Conservation (phyloP, 2,329 filamentous ascomycete genomes). For the Apiospora marii region DNA sequence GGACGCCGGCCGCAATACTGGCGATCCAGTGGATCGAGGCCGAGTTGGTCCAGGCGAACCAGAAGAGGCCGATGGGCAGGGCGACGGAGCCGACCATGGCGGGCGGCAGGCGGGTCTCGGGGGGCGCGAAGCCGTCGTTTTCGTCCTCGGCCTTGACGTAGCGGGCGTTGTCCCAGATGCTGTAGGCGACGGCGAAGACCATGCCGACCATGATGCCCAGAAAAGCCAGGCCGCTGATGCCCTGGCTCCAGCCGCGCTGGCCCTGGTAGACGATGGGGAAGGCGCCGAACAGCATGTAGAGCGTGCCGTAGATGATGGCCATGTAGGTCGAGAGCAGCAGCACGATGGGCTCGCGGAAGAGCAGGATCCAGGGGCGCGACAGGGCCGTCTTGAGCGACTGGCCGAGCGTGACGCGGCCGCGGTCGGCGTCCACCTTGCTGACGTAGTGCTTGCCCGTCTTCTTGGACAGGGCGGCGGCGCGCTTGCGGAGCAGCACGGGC, state of each 20-base stretch:
- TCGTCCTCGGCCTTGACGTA: slow-evolving; percentile 53
- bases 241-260: slow-evolving; percentile 62
- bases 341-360: slow-evolving; percentile 75
- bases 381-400: slow-evolving; percentile 63
- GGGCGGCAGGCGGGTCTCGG: slow-evolving; percentile 68
- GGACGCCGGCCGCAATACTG: slow-evolving; percentile 37
- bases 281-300: slow-evolving; percentile 65
- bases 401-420: slow-evolving; percentile 47
- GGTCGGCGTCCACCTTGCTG: slow-evolving; percentile 52
- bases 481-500: slow-evolving; percentile 59
- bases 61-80: slow-evolving; percentile 69
- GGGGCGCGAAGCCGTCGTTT: slow-evolving; percentile 62
- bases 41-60: slow-evolving; percentile 70
- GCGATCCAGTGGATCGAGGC: slow-evolving; percentile 59
- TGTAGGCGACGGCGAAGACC: slow-evolving; percentile 61
- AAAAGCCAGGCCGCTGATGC: slow-evolving; percentile 69
- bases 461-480: slow-evolving; percentile 57
- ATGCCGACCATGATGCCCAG: slow-evolving; percentile 72
- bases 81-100: slow-evolving; percentile 66
- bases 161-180: slow-evolving; percentile 59
- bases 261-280: slow-evolving; percentile 70
- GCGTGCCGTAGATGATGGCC: slow-evolving; percentile 62
- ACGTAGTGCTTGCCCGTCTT: slow-evolving; percentile 62
- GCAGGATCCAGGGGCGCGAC: slow-evolving; percentile 69
- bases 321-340: slow-evolving; percentile 69